These are phyloP conservation scores for Coniella vitis DNA, from an alignment of 2,329 filamentous ascomycete genomes.

Conservation along the genomic window DNA sequence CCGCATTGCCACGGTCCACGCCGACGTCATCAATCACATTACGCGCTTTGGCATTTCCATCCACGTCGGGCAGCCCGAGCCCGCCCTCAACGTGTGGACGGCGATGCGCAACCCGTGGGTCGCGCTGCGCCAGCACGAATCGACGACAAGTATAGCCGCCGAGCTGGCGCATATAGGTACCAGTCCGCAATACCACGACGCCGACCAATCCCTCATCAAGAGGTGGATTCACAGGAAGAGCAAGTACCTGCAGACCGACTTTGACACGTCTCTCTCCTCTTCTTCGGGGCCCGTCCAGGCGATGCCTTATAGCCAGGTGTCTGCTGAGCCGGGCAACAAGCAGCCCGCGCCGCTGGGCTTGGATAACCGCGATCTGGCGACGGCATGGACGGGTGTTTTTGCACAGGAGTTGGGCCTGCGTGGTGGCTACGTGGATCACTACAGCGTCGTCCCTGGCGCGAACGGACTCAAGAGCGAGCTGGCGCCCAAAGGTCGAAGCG, in stretches of 20 bases:
- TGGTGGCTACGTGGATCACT: conserved; percentile 8
- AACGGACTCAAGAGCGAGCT: background rate
- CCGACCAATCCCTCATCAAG: background rate
- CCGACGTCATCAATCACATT: conserved; percentile 7
- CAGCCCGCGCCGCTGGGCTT: conserved; percentile 6
- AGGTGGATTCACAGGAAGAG: background rate
- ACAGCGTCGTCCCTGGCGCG: background rate
- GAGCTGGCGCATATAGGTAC: conserved; percentile 4
- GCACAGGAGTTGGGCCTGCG: conserved; percentile 9
- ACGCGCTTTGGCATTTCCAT: conserved; percentile 13
- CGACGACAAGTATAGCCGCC: conserved; percentile 9
- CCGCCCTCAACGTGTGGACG: background rate
- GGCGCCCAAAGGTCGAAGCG: background rate
- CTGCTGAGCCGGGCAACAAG: background rate
- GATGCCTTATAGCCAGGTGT: conserved; percentile 9
- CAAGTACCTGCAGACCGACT: conserved; percentile 4
- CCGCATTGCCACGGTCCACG: conserved; percentile 12
- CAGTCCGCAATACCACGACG: background rate
- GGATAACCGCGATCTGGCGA: conserved; percentile 13
- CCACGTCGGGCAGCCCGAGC: conserved; percentile 11
- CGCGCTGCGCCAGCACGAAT: conserved; percentile 4
- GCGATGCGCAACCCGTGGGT: conserved; percentile 8
- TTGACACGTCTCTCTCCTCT: background rate
- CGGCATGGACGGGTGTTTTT: conserved; percentile 10
- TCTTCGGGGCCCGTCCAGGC: background rate